Base-by-base conservation (phyloP, 2,329 filamentous ascomycete species). In the Aureobasidium namibiae region DNA sequence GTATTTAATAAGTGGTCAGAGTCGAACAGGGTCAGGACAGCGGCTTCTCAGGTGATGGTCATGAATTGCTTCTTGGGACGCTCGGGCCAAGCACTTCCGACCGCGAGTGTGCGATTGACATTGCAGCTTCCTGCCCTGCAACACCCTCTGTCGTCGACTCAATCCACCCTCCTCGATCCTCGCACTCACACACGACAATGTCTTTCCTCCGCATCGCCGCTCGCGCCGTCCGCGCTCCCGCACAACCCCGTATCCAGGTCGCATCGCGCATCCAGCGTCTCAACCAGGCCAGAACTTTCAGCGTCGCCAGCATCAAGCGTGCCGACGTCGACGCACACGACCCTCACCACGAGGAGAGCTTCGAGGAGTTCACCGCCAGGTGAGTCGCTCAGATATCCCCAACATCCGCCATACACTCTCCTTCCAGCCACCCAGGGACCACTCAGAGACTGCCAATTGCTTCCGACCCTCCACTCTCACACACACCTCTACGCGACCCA, bases 281-380 rank as follows among this genome's bases (percentile, higher is more conserved):
- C 42, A 58, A 49, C 56, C 66, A 67, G 66, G 65, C 64, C 63
- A 63, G 65, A 66, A 59, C 64, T 64, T 80, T 83, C 69, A 81
- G 81, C 68, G 81, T 80, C 69, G 76, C 76, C 66, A 75, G 75
- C 67, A 78, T 71, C 58, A 66, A 67, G 59, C 61, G 67, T 62
- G 63, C 68, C 57, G 69, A 67, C 61, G 65, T 68, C 66, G 68
- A 73, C 66, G 64, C 69, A 57, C 69, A 70, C 61, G 78, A 82
- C 64, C 76, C 76, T 72, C 89, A 95, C 77, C 84, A 87, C 73
- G 94, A 99, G 78, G 94, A 99, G 86, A 95, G 89, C 71, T 99
- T 96, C 70, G 94, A 99, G 82, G 92, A 97, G 81, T 99, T 99
- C 79, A 91, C 89, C 78, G 88, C 91, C 70, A 92, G 94, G 94